Evolutionary conservation across 2,329 filamentous ascomycete genomes (phyloP).

Genomic region (Macrophomina tecta): DNA sequence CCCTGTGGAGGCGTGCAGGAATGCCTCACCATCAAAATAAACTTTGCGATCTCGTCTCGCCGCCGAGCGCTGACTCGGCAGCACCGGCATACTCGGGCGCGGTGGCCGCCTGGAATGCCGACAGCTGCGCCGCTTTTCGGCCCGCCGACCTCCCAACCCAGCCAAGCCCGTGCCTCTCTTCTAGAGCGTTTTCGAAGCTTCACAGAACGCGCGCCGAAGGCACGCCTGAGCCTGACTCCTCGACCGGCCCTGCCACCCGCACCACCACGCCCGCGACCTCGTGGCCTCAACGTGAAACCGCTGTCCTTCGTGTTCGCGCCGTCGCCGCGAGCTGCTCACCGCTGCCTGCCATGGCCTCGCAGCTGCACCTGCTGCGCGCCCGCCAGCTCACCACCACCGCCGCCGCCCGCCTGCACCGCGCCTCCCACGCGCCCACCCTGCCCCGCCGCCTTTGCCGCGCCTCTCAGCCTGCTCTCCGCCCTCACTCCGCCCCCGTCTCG

Average conservation of each 20-base stretch:
- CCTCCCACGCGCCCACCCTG: slow-evolving; percentile 32
- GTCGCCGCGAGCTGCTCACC: slow-evolving; percentile 30
- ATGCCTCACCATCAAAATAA: slow-evolving; percentile 25
- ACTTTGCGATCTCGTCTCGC: slow-evolving; percentile 9
- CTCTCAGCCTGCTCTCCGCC: slow-evolving; percentile 32
- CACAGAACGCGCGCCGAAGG: background rate
- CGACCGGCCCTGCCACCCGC: background rate
- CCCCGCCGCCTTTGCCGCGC: slow-evolving; percentile 31
- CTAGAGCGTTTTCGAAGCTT: slow-evolving; percentile 26
- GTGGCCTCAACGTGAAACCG: slow-evolving; percentile 24
- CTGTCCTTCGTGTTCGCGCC: slow-evolving; percentile 33
- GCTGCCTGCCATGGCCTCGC: slow-evolving; percentile 33
- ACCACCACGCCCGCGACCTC: background rate
- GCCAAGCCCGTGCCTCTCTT: background rate
- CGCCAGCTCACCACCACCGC: slow-evolving; percentile 30
- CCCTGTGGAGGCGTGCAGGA: background rate
- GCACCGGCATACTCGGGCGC: background rate
- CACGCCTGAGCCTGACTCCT: background rate
- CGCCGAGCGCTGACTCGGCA: slow-evolving; percentile 15
- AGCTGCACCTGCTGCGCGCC: slow-evolving; percentile 22
- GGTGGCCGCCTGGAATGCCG: background rate
- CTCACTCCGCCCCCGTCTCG: slow-evolving; percentile 12
- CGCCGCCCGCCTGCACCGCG: slow-evolving; percentile 32
- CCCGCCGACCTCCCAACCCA: background rate
- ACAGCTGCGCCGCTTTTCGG: slow-evolving; percentile 13